Conservation (phyloP, 495 filamentous ascomycete species). For the Aspergillus homomorphus region DNA sequence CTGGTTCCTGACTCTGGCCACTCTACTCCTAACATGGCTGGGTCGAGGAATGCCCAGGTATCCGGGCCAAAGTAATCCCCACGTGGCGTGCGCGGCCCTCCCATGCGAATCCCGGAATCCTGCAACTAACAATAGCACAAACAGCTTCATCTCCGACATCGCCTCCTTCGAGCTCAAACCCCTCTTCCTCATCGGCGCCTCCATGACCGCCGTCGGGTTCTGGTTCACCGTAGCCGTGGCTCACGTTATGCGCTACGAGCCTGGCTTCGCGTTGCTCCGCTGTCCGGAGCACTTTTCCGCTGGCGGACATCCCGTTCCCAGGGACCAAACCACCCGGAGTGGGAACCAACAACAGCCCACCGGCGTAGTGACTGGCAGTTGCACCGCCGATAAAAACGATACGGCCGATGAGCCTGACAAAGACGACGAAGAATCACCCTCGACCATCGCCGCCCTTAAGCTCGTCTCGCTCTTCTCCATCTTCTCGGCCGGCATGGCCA, state of each 20-base stretch:
- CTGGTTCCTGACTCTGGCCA: conserved; percentile 22
- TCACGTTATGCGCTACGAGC: conserved; percentile 25
- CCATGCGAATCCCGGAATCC: background rate
- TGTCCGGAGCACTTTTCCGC: conserved; percentile 1
- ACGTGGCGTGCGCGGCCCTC: conserved; percentile 16
- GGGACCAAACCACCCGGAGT: background rate
- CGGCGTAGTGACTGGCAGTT: background rate
- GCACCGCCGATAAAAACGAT: background rate
- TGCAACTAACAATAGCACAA: background rate
- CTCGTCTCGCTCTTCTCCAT: conserved; percentile 22
- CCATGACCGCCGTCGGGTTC: conserved; percentile 22
- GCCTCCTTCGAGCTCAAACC: conserved; percentile 24
- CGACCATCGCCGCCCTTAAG: conserved; percentile 18
- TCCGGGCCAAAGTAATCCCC: conserved; percentile 21
- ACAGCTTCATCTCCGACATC: conserved; percentile 25
- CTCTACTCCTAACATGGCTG: conserved; percentile 20
- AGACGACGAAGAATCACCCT: conserved; percentile 14
- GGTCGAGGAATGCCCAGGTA: conserved; percentile 20
- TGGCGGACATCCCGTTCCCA: background rate
- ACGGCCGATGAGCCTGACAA: conserved; percentile 3
- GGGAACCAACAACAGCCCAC: background rate
- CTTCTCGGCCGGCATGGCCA: conserved; percentile 18
- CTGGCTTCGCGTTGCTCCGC: conserved; percentile 20
- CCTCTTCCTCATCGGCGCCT: conserved; percentile 22
- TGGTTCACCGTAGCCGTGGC: conserved; percentile 21